Evolutionary conservation across 306 rosid species (phyloP), one percentile per base, ranked within the genome.

Genomic region (Phaseolus lunatus): DNA sequence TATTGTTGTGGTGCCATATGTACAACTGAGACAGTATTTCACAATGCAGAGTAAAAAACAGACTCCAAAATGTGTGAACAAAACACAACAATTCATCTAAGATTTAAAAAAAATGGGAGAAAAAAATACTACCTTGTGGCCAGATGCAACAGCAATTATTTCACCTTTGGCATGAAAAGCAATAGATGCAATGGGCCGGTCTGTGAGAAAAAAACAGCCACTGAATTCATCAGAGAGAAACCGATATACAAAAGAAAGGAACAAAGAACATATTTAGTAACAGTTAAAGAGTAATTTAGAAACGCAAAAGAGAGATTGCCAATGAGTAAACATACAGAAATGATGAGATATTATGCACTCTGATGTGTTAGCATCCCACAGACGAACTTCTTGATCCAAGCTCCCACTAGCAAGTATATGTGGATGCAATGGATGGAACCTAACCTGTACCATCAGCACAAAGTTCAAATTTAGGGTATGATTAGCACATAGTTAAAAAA

Each of bases 351-450:
- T 88, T 71, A 91, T 86, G 89, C 99, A 96, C 78, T 91, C 94
- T 45, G 97, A 89, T 18, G 97, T 88, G 50, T 87, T 91, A 67
- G 98, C 92, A 85, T 96, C 93, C 99, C 99, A 96, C 54, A 93
- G 79, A 43, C 94, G 93, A 84, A 96, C 99, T 85, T 91, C 98
- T 74, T 96, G 96, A 88, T 96, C 99, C 92, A 96, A 89, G 79
- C 99, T 96, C 81, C 99, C 99, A 83, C 98, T 96, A n/a, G 98
- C 98, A 85, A 96, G 91, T 79, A 96, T 89, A 71, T 91, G 86
- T 5, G 99, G 94, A 65, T 81, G 69, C 81, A 91, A 71, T 2
- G 98, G 99, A 87, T 96, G 99, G 84, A 96, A 96, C 88, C 99
- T 92, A 79, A 96, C 99, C 99, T 93, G 96, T 75, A 79, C 53